Evolutionary conservation across 345 rosid species (phyloP).

Genomic region (Isatis tinctoria): DNA sequence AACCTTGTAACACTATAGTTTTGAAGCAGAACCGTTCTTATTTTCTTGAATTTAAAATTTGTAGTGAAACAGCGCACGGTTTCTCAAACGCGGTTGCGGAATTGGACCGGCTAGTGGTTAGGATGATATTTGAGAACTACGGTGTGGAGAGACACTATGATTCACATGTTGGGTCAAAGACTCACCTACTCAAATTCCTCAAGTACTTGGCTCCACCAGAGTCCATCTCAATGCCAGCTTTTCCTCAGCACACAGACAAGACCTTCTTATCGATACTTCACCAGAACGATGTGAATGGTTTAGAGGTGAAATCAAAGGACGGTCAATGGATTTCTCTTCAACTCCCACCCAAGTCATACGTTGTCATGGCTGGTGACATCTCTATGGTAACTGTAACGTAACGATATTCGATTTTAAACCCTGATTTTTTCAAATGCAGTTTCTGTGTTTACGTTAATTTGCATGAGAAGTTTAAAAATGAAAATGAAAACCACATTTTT

Average conservation of each 20-base stretch:
- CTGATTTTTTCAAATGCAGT: not conserved
- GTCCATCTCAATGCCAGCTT: slow-evolving; percentile 31
- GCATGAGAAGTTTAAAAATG: not conserved
- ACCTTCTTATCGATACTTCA: slow-evolving; percentile 51
- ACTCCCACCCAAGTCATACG: slow-evolving; percentile 42
- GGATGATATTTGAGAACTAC: slow-evolving; percentile 57
- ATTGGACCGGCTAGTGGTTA: slow-evolving; percentile 39
- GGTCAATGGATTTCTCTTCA: slow-evolving; percentile 44
- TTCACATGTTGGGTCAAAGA: slow-evolving; percentile 30
- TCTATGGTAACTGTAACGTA: slow-evolving; percentile 35
- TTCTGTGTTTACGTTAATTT: not conserved
- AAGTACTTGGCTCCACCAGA: slow-evolving; percentile 39
- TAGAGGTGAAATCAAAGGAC: slow-evolving; percentile 44
- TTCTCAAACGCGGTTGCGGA: slow-evolving; percentile 37
- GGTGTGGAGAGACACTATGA: slow-evolving; percentile 38
- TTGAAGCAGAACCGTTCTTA: not conserved
- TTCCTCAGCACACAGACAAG: slow-evolving; percentile 52
- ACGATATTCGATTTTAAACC: not conserved
- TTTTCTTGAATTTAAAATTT: not conserved
- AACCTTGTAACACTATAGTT: not conserved
- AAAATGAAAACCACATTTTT: not conserved
- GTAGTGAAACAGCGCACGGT: slow-evolving; percentile 30
- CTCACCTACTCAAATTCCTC: slow-evolving; percentile 43
- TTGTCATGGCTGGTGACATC: slow-evolving; percentile 57
- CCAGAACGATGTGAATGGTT: slow-evolving; percentile 50